Evolutionary conservation across 345 rosid genomes (phyloP), one percentile per base, ranked within the genome.

Genomic region (Tarenaya hassleriana): DNA sequence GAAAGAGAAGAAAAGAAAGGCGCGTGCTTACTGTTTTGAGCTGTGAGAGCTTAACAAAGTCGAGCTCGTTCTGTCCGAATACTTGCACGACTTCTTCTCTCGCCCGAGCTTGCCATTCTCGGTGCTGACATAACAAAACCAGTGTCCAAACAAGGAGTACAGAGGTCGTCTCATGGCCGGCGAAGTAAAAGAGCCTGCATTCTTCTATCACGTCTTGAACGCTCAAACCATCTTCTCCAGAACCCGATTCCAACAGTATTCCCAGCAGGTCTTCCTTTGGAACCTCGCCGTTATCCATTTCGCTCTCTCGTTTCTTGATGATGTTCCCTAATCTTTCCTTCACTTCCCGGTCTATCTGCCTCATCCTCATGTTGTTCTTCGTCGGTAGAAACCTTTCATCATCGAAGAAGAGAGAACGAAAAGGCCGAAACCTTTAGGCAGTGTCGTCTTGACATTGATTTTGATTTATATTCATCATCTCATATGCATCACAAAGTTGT

Each of bases 141-240:
- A 78, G 60, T 0, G 86, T 78, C 95, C 95, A 86, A 43, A 75
- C 73, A 8, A 83, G 80, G 48, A 83, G 55, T 20, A 61, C 66
- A 4, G 96, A 68, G 0, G 94, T 81, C 58, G 94, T 87, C 61
- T 83, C 87, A 46, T 81, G 77, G 11, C 89, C 94, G 5, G 86
- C 86, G 4, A 83, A 53, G 67, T 83, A 75, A 56, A 87, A 83
- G 37, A 78, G 46, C 48, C 81, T 83, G 63, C 89, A 83, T 62
- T 87, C 95, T 54, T 81, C 88, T 0, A 83, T 69, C 47, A 86
- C 84, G 32, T 81, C 75, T 14, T 69, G 46, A 32, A 70, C 47
- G 45, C 65, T 79, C 69, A 79, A 63, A 15, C 76, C 68, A 0
- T 9, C 20, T 17, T 56, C 66, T 17, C 65, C 67, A 0, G 47